Evolutionary conservation across 1,284 basidiomycete species (phyloP), one percentile per base, ranked within the genome.

Genomic region (Blastosporella zonata): DNA sequence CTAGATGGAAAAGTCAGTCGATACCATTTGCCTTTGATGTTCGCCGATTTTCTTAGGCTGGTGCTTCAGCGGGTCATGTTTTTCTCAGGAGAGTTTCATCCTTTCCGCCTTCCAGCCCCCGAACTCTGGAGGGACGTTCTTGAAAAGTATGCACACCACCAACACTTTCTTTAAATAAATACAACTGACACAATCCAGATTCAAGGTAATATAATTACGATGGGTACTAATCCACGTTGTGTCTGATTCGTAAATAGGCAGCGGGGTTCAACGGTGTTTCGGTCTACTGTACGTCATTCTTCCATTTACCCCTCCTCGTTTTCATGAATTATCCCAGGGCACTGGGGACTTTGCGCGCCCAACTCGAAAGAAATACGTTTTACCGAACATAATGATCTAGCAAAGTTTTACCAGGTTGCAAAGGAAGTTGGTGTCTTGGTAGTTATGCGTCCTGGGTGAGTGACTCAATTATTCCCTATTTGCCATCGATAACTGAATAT

Each of bases 81-180:
- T 27, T 71, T 71, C 54, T 69, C 67, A 23, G 70, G 71, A 20
- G 70, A 72, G 50, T 65, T 72, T 47, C 71, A 73, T 47, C 68
- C 70, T 6, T 80, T 73, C 65, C 65, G 77, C n/a, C 62, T 77
- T 4, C 78, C 78, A 1, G 68, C 71, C 17, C 66, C 69, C 6
- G 70, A 71, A 18, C 62, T 71, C 9, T 80, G 77, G 77, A 61
- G 65, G 27, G 78, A 80, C 55, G 67, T 78, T 29, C 59, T 67
- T 21, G 54, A 68, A 54, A 68, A 67, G 67, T 66, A 36, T n/a
- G 53, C 12, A 5, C 23, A 15, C 9, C n/a, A 20, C 9, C 5
- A 6, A 6, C 6, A n/a, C 28, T 17, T 31, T 13, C 7, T 28
- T 20, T n/a, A 25, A 31, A 34, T 36, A 18, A 33, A 2, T 15